These are phyloP conservation scores for Dicorynia guianensis DNA, from an alignment of 306 rosid genomes.

Conservation along the genomic window DNA sequence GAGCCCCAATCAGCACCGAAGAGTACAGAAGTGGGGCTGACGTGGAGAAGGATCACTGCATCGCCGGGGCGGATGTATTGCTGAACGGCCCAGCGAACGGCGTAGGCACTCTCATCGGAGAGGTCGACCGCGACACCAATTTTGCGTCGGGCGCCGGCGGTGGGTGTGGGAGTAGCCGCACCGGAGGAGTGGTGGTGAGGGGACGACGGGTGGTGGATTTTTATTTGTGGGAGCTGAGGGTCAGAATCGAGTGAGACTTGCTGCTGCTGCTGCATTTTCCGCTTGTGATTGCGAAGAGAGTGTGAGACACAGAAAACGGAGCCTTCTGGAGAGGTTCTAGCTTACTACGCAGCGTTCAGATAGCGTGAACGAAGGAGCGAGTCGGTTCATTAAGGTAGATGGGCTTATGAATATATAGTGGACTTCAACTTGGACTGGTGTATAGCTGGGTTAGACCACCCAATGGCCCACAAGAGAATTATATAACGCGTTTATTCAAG, in stretches of 20 bases:
- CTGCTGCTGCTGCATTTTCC: conserved; percentile 54
- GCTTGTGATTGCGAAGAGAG: not conserved
- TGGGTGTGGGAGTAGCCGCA: conserved; percentile 78
- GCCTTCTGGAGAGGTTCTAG: conserved; percentile 33
- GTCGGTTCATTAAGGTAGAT: not conserved
- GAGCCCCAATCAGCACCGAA: conserved; percentile 99
- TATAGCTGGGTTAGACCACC: not conserved
- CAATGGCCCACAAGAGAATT: not conserved
- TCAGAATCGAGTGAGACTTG: conserved; percentile 58
- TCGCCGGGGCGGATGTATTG: conserved; percentile 96
- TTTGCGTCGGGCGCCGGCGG: conserved; percentile 95
- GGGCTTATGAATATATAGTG: not conserved
- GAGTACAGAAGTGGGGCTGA: conserved; percentile 91
- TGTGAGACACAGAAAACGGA: not conserved
- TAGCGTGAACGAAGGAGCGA: not conserved
- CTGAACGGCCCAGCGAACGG: conserved; percentile 96
- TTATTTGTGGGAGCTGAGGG: conserved; percentile 85
- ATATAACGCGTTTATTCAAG: not conserved
- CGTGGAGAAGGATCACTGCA: conserved; percentile 97
- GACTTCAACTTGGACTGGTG: conserved; percentile 26
- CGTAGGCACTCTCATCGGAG: conserved; percentile 93
- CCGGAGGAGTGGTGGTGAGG: conserved; percentile 66
- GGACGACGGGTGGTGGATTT: conserved; percentile 91
- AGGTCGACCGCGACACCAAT: conserved; percentile 97
- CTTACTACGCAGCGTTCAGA: not conserved